Conservation (phyloP, 768 basidiomycete genomes). For the Obba rivulosa region DNA sequence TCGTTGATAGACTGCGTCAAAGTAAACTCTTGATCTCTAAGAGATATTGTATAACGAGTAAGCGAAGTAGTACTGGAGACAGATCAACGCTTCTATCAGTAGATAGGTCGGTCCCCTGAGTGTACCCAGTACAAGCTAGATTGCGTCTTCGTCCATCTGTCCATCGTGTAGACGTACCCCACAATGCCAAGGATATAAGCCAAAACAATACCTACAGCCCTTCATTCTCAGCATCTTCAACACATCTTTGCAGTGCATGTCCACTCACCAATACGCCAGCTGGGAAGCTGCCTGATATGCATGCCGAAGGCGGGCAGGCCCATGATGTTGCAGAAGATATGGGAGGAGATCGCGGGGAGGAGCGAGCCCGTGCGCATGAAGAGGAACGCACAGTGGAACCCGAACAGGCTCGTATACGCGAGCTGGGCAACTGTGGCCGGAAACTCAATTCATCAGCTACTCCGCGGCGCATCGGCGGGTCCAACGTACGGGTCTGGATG, state of each 20-base stretch:
- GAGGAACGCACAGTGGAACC: slow-evolving; percentile 80
- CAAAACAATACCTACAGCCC: slow-evolving; percentile 41
- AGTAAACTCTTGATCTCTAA: too few species aligned
- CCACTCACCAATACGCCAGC: slow-evolving; percentile 45
- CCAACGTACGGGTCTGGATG: slow-evolving; percentile 44
- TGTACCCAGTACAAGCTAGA: slow-evolving; percentile 39
- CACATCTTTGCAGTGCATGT: not conserved
- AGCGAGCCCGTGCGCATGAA: slow-evolving; percentile 85
- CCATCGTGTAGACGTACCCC: slow-evolving; percentile 49
- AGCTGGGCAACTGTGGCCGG: slow-evolving; percentile 73
- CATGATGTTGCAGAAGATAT: slow-evolving; percentile 94
- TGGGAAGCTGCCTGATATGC: slow-evolving; percentile 52
- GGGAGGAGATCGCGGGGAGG: slow-evolving; percentile 70
- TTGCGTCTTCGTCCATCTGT: slow-evolving; percentile 41
- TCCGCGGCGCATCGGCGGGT: slow-evolving; percentile 5
- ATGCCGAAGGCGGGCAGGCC: slow-evolving; percentile 68
- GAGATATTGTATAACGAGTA: too few species aligned
- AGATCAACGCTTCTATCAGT: too few species aligned
- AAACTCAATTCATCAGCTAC: not conserved
- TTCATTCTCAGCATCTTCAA: not conserved
- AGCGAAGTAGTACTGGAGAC: too few species aligned
- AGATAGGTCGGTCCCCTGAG: too few species aligned
- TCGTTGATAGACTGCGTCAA: too few species aligned
- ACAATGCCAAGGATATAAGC: slow-evolving; percentile 58
- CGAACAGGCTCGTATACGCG: slow-evolving; percentile 88